Conservation (phyloP, 306 rosid species). For the Malus domestica region ASM211411v1 NC_041803.1:10034001-10034500, state of each 20-base stretch:
- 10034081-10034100: conserved; percentile 59
- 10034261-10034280: neutral
- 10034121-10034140: conserved; percentile 49
- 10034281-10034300: neutral
- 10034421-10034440: neutral
- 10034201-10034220: neutral
- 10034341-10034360: neutral
- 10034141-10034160: conserved; percentile 66
- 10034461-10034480: neutral
- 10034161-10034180: neutral
- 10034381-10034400: neutral
- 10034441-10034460: neutral
- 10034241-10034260: no score
- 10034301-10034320: neutral
- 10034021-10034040: conserved; percentile 70
- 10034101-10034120: conserved; percentile 61
- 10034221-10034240: neutral
- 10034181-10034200: no score
- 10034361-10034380: neutral
- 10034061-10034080: conserved; percentile 80
- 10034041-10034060: conserved; percentile 76
- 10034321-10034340: neutral
- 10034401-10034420: neutral
- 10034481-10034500: neutral
- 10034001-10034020: conserved; percentile 43